A percentile compares a stretch with the other conserved stretches of the same genome.
Conservation (phyloP, 2,329 filamentous ascomycete genomes). For the Talaromyces rugulosus region DNA sequence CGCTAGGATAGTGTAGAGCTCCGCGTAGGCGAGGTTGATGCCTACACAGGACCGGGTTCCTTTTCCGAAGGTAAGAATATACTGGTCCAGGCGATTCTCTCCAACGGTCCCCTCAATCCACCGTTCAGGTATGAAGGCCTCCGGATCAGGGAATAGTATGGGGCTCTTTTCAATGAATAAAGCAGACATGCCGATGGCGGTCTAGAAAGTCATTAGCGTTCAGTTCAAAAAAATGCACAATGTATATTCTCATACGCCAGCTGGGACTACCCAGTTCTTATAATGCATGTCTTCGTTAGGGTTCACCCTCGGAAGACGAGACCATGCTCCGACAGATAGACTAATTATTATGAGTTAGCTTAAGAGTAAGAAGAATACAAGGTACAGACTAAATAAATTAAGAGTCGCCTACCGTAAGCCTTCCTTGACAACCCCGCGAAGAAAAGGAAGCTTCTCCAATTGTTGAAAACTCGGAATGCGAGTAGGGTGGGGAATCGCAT, state of each 20-base stretch:
- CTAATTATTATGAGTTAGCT: constrained; percentile 16
- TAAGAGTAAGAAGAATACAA: constrained; percentile 15
- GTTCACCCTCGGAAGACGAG: constrained; percentile 12
- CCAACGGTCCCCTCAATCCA: constrained; percentile 18
- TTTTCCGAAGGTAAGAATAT: constrained; percentile 15
- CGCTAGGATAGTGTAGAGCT: constrained; percentile 19
- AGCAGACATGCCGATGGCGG: constrained; percentile 11
- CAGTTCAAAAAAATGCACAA: not conserved
- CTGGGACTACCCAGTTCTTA: constrained; percentile 21
- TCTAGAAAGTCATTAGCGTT: not conserved
- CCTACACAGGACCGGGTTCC: constrained; percentile 24
- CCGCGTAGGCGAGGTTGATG: constrained; percentile 24
- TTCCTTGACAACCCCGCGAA: constrained; percentile 23
- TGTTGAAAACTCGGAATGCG: constrained; percentile 6
- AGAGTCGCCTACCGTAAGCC: constrained; percentile 17
- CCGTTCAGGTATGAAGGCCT: constrained; percentile 23
- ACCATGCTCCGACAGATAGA: constrained; percentile 9
- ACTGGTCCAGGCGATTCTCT: constrained; percentile 11
- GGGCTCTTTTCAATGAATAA: constrained; percentile 14
- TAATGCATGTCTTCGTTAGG: constrained; percentile 17
- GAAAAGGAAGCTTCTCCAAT: constrained; percentile 12
- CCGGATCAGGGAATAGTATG: constrained; percentile 19
- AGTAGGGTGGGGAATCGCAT: constrained; percentile 8
- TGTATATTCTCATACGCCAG: constrained; percentile 3
- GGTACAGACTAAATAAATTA: not conserved